Conservation (phyloP, 2,329 filamentous ascomycete species). For the Pseudogymnoascus sp. region DNA sequence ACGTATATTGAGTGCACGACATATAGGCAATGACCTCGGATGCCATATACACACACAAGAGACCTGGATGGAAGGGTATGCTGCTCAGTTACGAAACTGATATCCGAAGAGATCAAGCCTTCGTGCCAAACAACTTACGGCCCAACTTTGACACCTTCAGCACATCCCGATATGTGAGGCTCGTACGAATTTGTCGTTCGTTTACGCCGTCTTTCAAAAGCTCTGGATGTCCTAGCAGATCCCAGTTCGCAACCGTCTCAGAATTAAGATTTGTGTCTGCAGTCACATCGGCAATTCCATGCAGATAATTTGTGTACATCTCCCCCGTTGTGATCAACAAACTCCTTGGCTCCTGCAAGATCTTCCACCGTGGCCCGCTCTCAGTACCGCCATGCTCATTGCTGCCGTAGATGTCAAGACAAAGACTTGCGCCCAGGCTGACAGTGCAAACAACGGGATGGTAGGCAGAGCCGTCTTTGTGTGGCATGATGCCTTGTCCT, state of each 20-base stretch:
- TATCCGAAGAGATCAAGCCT: background rate
- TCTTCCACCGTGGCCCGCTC: constrained; percentile 40
- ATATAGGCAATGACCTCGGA: background rate
- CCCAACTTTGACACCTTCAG: constrained; percentile 69
- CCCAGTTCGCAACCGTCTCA: constrained; percentile 64
- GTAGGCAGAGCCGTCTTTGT: constrained; percentile 88
- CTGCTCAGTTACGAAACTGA: background rate
- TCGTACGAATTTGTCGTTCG: constrained; percentile 52
- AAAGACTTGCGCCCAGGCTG: constrained; percentile 68
- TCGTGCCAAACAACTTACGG: constrained; percentile 36
- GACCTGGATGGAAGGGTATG: background rate
- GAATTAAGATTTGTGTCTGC: constrained; percentile 57
- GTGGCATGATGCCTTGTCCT: constrained; percentile 91
- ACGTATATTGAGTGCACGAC: constrained; percentile 41
- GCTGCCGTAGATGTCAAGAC: constrained; percentile 66
- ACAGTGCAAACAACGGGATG: constrained; percentile 83
- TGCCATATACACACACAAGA: background rate
- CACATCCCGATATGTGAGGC: constrained; percentile 80
- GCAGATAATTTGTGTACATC: constrained; percentile 63
- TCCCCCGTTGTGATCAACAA: constrained; percentile 61
- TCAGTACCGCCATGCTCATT: constrained; percentile 51
- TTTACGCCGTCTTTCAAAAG: constrained; percentile 44
- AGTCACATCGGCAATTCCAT: constrained; percentile 61
- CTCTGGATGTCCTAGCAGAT: constrained; percentile 45
- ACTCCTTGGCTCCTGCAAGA: constrained; percentile 79